Evolutionary conservation across 345 rosid genomes (phyloP), one percentile per base, ranked within the genome.

Genomic region (Populus euphratica): DNA sequence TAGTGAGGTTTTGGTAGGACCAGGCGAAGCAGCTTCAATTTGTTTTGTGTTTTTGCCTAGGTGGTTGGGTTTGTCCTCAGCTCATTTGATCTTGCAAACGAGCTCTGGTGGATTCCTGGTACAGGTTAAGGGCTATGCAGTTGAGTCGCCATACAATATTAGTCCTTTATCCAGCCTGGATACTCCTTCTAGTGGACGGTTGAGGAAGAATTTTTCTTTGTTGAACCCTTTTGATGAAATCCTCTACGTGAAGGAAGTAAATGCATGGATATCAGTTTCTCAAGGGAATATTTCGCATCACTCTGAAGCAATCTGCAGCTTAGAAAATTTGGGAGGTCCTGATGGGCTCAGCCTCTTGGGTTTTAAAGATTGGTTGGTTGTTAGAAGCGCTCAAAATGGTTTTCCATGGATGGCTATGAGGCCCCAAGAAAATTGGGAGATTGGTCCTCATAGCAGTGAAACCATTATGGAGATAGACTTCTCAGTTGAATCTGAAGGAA

Each of bases 21-120:
- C 92, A 44, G 91, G 90, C 69, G 91, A 92, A 85, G 81, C 65
- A 68, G 87, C 87, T 65, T 87, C 92, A 68, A 66, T 90, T 61
- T 90, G 96, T 84, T 90, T 90, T 70, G 85, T 90, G 43, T 91
- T 87, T 85, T 86, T 87, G 77, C 96, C 92, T 68, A 90, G 83
- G 73, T 86, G 81, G 83, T 21, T 82, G 79, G 96, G 96, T 75
- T 83, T 83, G 73, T 88, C 92, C 59, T 83, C 88, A 36, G 87
- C 86, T 72, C 90, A 79, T 63, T 77, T 91, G 75, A 81, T 90
- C 72, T 79, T 91, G 85, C 91, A 91, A 77, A 90, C 93, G 76
- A 89, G 85, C 80, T 84, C 73, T n/a, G 96, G 93, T 76, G 93
- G 93, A 43, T 91, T 89, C 77, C 73, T 92, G 72, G 87, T 92